Conservation (phyloP, 108 stramenopile species). For the Cylindrotheca fusiformis region DNA sequence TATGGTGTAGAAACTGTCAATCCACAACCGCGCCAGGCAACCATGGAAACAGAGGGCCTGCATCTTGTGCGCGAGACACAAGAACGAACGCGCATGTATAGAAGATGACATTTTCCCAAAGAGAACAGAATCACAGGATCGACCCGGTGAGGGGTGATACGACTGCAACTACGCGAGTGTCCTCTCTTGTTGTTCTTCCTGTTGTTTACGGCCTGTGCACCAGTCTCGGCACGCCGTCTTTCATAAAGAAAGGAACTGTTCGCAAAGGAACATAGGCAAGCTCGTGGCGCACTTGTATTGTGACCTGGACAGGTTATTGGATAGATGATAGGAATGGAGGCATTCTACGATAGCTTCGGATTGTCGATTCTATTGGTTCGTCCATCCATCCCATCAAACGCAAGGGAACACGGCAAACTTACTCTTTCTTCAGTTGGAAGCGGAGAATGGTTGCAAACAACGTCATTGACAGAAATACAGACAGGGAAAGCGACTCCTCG, state of each 20-base stretch:
- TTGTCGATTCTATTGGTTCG: too few species aligned
- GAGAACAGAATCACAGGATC: slow-evolving; percentile 31
- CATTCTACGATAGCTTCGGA: not conserved
- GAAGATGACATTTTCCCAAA: slow-evolving; percentile 6
- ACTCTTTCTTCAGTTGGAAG: slow-evolving; percentile 85
- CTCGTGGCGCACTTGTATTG: slow-evolving; percentile 72
- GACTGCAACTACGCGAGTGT: slow-evolving; percentile 37
- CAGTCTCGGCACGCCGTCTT: slow-evolving; percentile 57
- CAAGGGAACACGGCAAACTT: slow-evolving; percentile 24
- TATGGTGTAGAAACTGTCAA: slow-evolving; percentile 6
- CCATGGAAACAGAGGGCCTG: slow-evolving; percentile 73
- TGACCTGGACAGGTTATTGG: slow-evolving; percentile 52
- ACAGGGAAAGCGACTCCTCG: slow-evolving; percentile 99
- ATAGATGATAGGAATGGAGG: not conserved
- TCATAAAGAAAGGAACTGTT: slow-evolving; percentile 14
- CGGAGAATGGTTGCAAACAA: slow-evolving; percentile 96
- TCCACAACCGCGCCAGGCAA: slow-evolving; percentile 41
- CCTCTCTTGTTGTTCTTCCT: slow-evolving; percentile 47
- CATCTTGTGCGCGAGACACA: not conserved
- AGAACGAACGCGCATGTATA: slow-evolving; percentile 13
- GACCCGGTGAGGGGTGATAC: slow-evolving; percentile 57
- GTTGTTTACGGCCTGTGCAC: slow-evolving; percentile 49
- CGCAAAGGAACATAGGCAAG: slow-evolving; percentile 36
- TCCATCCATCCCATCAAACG: too few species aligned
- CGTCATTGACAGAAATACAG: slow-evolving; percentile 98